A percentile compares a stretch with the other conserved stretches of the same genome.
phyloP scores from a whole-genome alignment of 1,284 basidiomycete species.

The Coriolopsis trogii region DNA sequence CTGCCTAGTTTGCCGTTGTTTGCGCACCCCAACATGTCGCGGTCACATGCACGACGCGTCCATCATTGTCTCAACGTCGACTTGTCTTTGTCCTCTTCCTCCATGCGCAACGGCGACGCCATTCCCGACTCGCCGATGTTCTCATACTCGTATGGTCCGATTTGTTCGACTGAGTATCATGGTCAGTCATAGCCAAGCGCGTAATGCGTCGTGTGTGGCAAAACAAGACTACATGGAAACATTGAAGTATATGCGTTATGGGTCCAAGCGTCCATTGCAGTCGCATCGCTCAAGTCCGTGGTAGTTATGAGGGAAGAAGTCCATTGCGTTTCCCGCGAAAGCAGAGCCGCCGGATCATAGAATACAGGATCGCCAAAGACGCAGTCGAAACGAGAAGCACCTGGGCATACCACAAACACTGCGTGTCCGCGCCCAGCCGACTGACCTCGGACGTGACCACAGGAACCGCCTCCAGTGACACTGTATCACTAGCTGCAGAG shows the following conservation, averaged over 20 bases:
- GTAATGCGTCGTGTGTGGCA: no score
- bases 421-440: no score
- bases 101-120: no score
- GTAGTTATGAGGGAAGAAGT: no score
- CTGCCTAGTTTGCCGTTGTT: slow-evolving; percentile 20
- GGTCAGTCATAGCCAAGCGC: no score
- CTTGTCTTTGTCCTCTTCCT: background rate
- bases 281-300: no score
- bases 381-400: background rate
- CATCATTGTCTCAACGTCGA: background rate
- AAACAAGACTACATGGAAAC: no score
- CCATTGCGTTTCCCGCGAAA: background rate
- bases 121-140: no score
- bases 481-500: background rate
- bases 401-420: background rate
- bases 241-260: no score
- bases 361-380: background rate
- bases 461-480: background rate
- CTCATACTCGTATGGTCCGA: background rate
- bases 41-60: slow-evolving; percentile 18
- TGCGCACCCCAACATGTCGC: slow-evolving; percentile 16
- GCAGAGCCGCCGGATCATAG: background rate
- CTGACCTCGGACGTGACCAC: background rate
- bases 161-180: no score
- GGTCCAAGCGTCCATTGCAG: no score